Percentiles rank a stretch among this genome's conserved stretches.
These are phyloP conservation scores for Lagenidium sp. DNA, from an alignment of 352 stramenopile species.

Conservation along the genomic window DNA sequence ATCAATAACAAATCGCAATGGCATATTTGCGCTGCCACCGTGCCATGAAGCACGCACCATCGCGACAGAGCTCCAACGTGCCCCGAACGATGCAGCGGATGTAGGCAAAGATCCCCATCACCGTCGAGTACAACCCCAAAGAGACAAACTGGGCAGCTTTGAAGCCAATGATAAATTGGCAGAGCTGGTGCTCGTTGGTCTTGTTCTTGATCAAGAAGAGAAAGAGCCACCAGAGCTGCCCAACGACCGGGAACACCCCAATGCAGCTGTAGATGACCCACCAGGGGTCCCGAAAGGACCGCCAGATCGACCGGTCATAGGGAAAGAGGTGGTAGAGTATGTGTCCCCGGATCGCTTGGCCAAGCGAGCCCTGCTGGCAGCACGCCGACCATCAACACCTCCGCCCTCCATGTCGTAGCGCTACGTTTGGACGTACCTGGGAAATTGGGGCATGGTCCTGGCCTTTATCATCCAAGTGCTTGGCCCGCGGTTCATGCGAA, in stretches of 20 bases:
- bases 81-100: constrained; percentile 62
- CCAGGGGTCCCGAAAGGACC: constrained; percentile 72
- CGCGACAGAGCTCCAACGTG: constrained; percentile 46
- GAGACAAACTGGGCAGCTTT: constrained; percentile 88
- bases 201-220: constrained; percentile 89
- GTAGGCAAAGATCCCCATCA: constrained; percentile 55
- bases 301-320: constrained; percentile 85
- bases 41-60: constrained; percentile 14
- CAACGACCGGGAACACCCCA: constrained; percentile 75
- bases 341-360: constrained; percentile 62
- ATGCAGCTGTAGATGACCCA: constrained; percentile 73
- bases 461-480: too few relatives aligned
- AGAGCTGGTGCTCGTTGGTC: constrained; percentile 89
- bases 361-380: too few relatives aligned
- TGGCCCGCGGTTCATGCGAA: too few relatives aligned
- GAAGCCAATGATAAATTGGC: constrained; percentile 89
- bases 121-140: constrained; percentile 63
- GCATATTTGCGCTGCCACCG: background rate
- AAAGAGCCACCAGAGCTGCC: constrained; percentile 87
- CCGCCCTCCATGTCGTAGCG: background rate
- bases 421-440: constrained; percentile 3
- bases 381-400: too few relatives aligned
- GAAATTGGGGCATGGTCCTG: background rate
- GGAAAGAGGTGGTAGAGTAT: constrained; percentile 86
- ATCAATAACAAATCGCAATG: too few relatives aligned